Conservation (phyloP, 2,329 filamentous ascomycete species). For the Phialocephala subalpina region DNA sequence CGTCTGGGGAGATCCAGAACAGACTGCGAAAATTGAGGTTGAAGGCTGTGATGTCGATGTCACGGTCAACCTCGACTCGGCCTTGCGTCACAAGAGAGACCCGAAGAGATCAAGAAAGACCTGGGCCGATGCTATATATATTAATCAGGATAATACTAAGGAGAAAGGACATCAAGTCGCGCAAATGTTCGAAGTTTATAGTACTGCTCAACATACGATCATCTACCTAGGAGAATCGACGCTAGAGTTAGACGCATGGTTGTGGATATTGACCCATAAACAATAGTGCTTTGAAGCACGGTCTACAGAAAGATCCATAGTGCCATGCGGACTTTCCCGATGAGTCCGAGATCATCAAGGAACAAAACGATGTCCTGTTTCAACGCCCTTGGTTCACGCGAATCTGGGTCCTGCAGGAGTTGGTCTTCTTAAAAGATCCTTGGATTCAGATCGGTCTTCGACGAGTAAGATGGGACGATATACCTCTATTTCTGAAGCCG, state of each 20-base stretch:
- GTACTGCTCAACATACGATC: conserved; percentile 2
- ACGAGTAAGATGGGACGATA: neutral
- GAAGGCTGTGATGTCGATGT: conserved; percentile 14
- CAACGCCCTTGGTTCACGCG: neutral
- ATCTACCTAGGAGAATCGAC: conserved; percentile 2
- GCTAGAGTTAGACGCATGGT: neutral
- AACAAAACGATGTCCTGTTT: neutral
- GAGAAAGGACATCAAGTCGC: conserved; percentile 10
- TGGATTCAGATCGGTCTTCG: neutral
- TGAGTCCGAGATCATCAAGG: neutral
- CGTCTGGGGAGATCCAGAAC: conserved; percentile 22
- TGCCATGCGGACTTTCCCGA: neutral
- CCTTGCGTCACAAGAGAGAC: conserved; percentile 21
- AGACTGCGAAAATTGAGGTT: conserved; percentile 12
- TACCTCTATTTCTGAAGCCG: neutral
- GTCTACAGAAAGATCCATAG: too few species aligned
- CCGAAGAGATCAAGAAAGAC: conserved; percentile 3
- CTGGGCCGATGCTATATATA: conserved; percentile 24
- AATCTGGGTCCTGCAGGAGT: conserved; percentile 11
- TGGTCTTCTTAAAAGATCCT: conserved; percentile 9
- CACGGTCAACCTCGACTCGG: conserved; percentile 21
- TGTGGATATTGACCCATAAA: neutral
- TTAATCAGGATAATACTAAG: conserved; percentile 9
- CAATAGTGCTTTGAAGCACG: neutral
- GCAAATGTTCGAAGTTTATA: conserved; percentile 7